phyloP scores from a whole-genome alignment of 192 early-diverging fungal genomes.

The Martensiomyces pterosporus region DNA sequence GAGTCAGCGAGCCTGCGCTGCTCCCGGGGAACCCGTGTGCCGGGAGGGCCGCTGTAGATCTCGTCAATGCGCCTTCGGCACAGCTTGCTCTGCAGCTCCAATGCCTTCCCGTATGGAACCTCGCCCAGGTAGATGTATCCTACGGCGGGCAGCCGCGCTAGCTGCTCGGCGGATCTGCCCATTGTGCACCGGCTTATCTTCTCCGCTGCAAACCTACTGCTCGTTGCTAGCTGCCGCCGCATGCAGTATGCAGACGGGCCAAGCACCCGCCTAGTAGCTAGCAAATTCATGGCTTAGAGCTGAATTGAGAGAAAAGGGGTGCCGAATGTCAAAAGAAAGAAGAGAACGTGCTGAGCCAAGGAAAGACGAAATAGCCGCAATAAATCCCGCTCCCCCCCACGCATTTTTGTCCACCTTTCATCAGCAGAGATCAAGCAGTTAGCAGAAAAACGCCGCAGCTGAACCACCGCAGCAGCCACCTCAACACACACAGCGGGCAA shows the following conservation, averaged over 20 bases:
- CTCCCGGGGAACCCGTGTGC: background rate
- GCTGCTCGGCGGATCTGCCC: constrained; percentile 22
- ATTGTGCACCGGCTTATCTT: constrained; percentile 22
- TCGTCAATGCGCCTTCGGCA: constrained; percentile 53
- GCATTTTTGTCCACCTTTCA: too few relatives aligned
- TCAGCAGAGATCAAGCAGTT: too few relatives aligned
- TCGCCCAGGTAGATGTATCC: constrained; percentile 48
- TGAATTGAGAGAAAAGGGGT: background rate
- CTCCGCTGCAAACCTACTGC: constrained; percentile 15
- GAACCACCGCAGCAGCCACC: background rate
- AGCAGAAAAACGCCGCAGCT: too few relatives aligned
- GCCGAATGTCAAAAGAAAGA: too few relatives aligned
- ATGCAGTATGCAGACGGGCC: constrained; percentile 2
- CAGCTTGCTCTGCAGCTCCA: constrained; percentile 59
- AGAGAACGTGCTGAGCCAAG: too few relatives aligned
- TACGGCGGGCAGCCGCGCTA: constrained; percentile 24
- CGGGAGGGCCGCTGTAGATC: constrained; percentile 13
- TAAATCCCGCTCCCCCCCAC: background rate
- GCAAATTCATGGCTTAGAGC: too few relatives aligned
- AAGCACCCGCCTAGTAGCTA: too few relatives aligned
- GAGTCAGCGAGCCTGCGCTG: constrained; percentile 36
- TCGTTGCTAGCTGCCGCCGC: constrained; percentile 1
- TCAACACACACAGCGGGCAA: too few relatives aligned
- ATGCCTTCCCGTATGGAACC: constrained; percentile 56
- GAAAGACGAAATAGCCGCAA: constrained; percentile 5